phyloP scores from a whole-genome alignment of 2,329 filamentous ascomycete species.

The Neofusicoccum ribis region DNA sequence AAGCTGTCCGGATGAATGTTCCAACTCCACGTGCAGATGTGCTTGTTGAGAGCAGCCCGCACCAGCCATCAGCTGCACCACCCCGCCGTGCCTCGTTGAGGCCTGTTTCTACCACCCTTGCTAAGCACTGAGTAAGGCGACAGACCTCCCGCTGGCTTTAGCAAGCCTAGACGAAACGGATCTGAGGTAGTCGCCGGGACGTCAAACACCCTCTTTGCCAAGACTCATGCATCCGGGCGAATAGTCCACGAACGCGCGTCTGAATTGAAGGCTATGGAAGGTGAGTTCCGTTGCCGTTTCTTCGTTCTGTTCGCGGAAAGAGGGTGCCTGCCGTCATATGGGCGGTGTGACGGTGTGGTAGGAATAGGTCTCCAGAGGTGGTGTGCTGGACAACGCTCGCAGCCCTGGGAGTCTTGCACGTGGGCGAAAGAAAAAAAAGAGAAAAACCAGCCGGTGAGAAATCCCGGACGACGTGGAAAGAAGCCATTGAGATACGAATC shows the following conservation, averaged over 20 bases:
- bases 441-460: conserved; percentile 5
- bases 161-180: conserved; percentile 10
- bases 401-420: background rate
- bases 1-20: no score
- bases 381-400: background rate
- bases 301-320: background rate
- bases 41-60: no score
- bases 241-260: background rate
- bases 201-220: background rate
- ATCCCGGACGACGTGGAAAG: conserved; percentile 21
- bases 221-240: background rate
- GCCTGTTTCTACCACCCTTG: background rate
- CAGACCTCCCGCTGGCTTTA: conserved; percentile 6
- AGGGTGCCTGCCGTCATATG: background rate
- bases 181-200: background rate
- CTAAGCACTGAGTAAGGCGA: background rate
- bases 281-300: background rate
- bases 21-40: no score
- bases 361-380: background rate
- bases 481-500: conserved; percentile 24
- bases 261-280: background rate
- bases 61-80: no score
- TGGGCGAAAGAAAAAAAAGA: conserved; percentile 19
- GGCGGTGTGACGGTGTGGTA: background rate
- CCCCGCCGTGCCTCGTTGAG: background rate